phyloP scores from a whole-genome alignment of 2,329 filamentous ascomycete species.

The Pseudopithomyces chartarum region DNA sequence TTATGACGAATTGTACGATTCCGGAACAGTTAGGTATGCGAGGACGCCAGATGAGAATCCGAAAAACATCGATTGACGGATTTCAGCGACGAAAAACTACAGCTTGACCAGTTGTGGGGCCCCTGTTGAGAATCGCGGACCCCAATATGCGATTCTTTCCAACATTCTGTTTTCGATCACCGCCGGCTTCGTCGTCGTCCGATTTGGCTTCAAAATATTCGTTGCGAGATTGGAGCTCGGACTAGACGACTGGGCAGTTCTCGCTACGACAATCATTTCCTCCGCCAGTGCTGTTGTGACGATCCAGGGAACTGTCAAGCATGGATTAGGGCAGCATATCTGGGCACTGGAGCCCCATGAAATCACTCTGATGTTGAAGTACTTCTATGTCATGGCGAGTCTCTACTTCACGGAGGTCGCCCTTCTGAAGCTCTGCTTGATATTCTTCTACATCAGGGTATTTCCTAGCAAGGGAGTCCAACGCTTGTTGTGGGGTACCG shows the following conservation, averaged over 20 bases:
- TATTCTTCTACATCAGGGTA: conserved; percentile 35
- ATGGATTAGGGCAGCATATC: conserved; percentile 57
- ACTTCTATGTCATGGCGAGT: conserved; percentile 42
- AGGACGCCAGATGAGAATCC: background rate
- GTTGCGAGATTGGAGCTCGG: conserved; percentile 42
- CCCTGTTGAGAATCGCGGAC: conserved; percentile 45
- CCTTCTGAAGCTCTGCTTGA: background rate
- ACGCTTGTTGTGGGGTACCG: conserved; percentile 29
- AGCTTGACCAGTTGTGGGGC: conserved; percentile 47
- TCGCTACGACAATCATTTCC: conserved; percentile 26
- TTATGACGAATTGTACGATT: conserved; percentile 25
- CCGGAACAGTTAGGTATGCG: conserved; percentile 26
- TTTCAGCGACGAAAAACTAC: conserved; percentile 48
- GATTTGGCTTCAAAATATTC: conserved; percentile 45
- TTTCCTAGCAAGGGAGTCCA: conserved; percentile 30
- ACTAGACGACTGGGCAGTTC: conserved; percentile 45
- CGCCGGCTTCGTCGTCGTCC: conserved; percentile 38
- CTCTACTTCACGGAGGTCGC: conserved; percentile 36
- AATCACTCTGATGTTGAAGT: conserved; percentile 51
- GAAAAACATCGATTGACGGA: background rate
- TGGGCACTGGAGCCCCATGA: conserved; percentile 53
- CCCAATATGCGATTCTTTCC: conserved; percentile 39
- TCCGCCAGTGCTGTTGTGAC: conserved; percentile 34
- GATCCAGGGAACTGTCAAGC: conserved; percentile 21
- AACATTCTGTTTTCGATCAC: conserved; percentile 37